Evolutionary conservation across 305 asterid genomes (phyloP).

Genomic region (Ajuga reptans): DNA sequence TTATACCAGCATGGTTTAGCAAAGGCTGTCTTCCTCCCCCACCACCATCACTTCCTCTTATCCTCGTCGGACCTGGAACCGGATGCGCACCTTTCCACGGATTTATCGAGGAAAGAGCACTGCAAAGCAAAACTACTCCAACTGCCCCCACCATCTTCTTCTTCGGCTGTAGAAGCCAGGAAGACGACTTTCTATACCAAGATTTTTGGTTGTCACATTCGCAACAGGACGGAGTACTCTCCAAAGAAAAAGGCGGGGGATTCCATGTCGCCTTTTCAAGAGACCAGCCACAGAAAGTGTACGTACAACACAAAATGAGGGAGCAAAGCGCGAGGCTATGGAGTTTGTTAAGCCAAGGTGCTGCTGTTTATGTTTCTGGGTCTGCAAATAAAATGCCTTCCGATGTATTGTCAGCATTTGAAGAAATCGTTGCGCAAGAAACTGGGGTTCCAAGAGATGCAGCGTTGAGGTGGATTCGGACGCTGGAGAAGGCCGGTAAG

Average conservation of each 20-base stretch:
- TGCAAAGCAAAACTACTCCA: constrained; percentile 46
- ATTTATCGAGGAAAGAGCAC: constrained; percentile 72
- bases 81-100: constrained; percentile 96
- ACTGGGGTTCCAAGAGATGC: constrained; percentile 58
- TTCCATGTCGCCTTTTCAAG: constrained; percentile 79
- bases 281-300: constrained; percentile 70
- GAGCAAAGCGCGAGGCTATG: constrained; percentile 60
- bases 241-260: constrained; percentile 86
- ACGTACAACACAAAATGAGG: constrained; percentile 76
- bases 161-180: constrained; percentile 79
- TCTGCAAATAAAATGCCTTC: constrained; percentile 89
- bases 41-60: constrained; percentile 65
- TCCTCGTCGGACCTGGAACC: constrained; percentile 90
- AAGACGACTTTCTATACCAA: constrained; percentile 59
- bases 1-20: constrained; percentile 67
- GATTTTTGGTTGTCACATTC: constrained; percentile 76
- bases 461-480: constrained; percentile 58
- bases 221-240: constrained; percentile 52
- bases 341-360: constrained; percentile 65
- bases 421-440: constrained; percentile 58
- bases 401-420: constrained; percentile 66
- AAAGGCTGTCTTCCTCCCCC: constrained; percentile 83
- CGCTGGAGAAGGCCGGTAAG: constrained; percentile 67
- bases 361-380: constrained; percentile 81
- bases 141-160: constrained; percentile 73